Base-by-base conservation (phyloP, 768 basidiomycete genomes). In the Mrakia frigida region DNA sequence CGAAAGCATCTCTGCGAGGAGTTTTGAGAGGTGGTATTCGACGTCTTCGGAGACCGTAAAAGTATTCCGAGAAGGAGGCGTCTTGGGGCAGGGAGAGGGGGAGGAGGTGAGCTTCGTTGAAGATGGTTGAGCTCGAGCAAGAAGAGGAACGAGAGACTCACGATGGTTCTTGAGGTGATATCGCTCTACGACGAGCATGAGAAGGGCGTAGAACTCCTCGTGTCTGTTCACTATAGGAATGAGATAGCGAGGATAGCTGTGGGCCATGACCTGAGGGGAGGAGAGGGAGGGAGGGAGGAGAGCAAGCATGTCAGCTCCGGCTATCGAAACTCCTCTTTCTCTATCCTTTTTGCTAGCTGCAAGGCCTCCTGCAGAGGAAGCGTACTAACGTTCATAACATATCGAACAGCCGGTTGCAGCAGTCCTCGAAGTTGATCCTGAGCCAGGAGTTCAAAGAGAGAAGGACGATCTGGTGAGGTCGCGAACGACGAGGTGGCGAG, bases 51-150 rank as follows among this genome's bases (percentile, higher is more conserved):
- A 99, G 84, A 0, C 93, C 93, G 83, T 98, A 98, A 82, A 99
- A 98, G 80, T 96, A 92, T 83, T 98, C 96, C 6, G 96, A 87
- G 81, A 98, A 95, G 0, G 93, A 94, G 31, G 95, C 92, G 83
- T 90, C 96, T 97, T 80, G 28, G 28, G 21, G 18, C 14, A 11
- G 39, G 50, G 5, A 21, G 39, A 23, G 14, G 31, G 16, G 25
- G 31, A 9, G 10, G n/a, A 37, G 60, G 18, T 43, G 35, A 63
- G 73, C n/a, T 31, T 59, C 16, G n/a, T 43, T 1, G 37, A 37
- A 39, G 33, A 60, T 28, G 11, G 46, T n/a, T 37, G 14, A 13
- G 37, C 11, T 43, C 3, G 28, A 18, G 61, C 5, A 33, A n/a
- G 25, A 74, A 37, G 2, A 61, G 7, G 43, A 14, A 35, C 25